Evolutionary conservation across 441 rosid genomes (phyloP).

Genomic region (Syzygium syzygioides): DNA sequence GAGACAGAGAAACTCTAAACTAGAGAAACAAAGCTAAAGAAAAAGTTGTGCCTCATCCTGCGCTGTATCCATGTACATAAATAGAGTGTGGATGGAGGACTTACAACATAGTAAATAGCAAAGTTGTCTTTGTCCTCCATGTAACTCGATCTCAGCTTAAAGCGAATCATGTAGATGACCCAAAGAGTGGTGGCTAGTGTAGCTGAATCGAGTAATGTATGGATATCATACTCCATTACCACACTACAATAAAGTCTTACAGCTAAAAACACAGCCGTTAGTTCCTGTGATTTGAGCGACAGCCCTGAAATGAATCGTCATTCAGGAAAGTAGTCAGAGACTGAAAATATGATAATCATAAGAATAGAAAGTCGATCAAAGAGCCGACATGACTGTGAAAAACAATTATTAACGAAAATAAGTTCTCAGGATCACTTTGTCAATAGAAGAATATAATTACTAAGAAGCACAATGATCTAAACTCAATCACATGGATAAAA

Average conservation of each 20-base stretch:
- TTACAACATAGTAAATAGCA: constrained; percentile 44
- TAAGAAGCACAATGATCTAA: neutral
- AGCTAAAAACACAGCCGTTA: constrained; percentile 54
- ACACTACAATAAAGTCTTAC: constrained; percentile 59
- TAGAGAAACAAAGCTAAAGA: neutral
- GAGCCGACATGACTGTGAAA: neutral
- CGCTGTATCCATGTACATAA: neutral
- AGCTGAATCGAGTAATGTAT: constrained; percentile 58
- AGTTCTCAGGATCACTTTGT: neutral
- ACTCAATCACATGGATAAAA: neutral
- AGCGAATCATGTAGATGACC: constrained; percentile 60
- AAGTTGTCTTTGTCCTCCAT: constrained; percentile 61
- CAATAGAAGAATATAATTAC: neutral
- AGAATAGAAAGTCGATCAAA: neutral
- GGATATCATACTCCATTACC: constrained; percentile 65
- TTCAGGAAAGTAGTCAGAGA: neutral
- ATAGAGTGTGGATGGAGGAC: constrained; percentile 3
- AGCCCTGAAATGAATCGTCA: constrained; percentile 29
- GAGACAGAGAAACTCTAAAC: neutral
- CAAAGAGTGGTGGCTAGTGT: constrained; percentile 52
- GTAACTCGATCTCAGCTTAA: constrained; percentile 48
- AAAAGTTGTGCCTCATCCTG: neutral
- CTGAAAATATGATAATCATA: neutral
- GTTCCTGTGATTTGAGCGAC: constrained; percentile 56
- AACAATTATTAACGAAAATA: neutral